Conservation (phyloP, 441 rosid species). For the Populus tomentosa region DNA sequence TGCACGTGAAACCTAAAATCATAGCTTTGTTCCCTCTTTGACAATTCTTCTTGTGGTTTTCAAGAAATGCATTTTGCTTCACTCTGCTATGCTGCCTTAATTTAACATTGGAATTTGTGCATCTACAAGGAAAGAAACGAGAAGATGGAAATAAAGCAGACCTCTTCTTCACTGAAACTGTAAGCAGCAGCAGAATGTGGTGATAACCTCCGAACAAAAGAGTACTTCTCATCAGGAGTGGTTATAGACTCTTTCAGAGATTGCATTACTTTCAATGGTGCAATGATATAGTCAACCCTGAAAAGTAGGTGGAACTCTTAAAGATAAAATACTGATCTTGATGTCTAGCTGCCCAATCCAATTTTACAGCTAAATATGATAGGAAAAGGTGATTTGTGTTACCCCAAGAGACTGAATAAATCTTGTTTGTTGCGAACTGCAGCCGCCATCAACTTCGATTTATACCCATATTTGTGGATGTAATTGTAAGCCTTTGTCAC, state of each 20-base stretch:
- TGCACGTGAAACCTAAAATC: too few species aligned
- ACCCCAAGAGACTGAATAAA: conserved; percentile 92
- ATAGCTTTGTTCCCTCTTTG: too few species aligned
- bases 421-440: conserved; percentile 97
- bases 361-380: neutral
- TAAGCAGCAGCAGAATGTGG: conserved; percentile 66
- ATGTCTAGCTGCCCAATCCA: conserved; percentile 1
- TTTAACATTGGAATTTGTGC: neutral
- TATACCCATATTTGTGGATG: conserved; percentile 87
- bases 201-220: conserved; percentile 60
- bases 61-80: neutral
- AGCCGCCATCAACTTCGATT: conserved; percentile 95
- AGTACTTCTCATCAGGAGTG: conserved; percentile 75
- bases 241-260: conserved; percentile 77
- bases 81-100: neutral
- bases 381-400: neutral
- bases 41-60: too few species aligned
- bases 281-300: conserved; percentile 91
- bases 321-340: conserved; percentile 4
- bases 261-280: conserved; percentile 83
- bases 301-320: conserved; percentile 1
- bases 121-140: neutral
- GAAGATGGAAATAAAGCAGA: conserved; percentile 17
- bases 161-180: conserved; percentile 84
- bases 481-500: conserved; percentile 73